Conservation (phyloP, 2,329 filamentous ascomycete species). For the Paecilomyces niveus region DNA sequence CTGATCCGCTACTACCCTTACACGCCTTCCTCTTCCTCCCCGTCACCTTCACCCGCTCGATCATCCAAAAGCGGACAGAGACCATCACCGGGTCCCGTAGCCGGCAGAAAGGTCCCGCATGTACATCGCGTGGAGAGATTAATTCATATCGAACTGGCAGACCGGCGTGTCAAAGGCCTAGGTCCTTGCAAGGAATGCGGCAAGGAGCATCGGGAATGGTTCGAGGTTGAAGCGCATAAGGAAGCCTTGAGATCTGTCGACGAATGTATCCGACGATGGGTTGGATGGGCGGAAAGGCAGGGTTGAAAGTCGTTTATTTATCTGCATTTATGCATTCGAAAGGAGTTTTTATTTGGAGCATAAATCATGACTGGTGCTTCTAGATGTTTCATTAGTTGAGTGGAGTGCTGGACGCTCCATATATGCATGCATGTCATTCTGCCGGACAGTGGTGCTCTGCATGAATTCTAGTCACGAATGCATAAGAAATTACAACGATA, state of each 20-base stretch:
- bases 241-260: conserved; percentile 62
- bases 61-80: conserved; percentile 7
- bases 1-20: conserved; percentile 92
- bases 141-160: conserved; percentile 79
- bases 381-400: neutral
- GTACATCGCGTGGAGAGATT: conserved; percentile 82
- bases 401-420: neutral
- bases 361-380: neutral
- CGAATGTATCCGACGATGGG: conserved; percentile 75
- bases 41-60: conserved; percentile 11
- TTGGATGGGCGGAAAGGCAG: conserved; percentile 65
- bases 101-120: conserved; percentile 66
- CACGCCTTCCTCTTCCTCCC: conserved; percentile 20
- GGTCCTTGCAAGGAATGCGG: conserved; percentile 70
- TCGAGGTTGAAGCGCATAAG: conserved; percentile 72
- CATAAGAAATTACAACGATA: neutral
- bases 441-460: neutral
- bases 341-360: neutral
- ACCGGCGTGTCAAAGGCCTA: conserved; percentile 48
- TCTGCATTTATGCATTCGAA: neutral
- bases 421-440: neutral
- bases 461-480: neutral
- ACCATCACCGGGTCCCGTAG: conserved; percentile 11
- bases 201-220: conserved; percentile 88
- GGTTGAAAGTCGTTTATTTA: neutral